Evolutionary conservation across 305 asterid species (phyloP), one percentile per base, ranked within the genome.

Genomic region (Fraxinus paxiana): DNA sequence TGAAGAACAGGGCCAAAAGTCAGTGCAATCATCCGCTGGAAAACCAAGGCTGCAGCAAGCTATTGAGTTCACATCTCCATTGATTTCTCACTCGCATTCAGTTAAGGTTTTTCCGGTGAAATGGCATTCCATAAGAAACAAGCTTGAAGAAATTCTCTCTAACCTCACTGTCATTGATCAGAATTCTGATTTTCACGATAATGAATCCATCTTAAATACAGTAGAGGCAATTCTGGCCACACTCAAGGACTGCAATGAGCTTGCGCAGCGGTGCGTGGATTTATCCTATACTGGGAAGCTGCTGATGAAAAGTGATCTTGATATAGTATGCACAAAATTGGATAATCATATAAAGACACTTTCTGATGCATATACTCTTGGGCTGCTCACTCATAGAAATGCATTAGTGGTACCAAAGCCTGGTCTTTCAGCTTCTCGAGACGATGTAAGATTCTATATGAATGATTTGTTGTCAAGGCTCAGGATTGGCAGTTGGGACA

Each of bases 281-380:
- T 77, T 79, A 17, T 90, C 98, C 20, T 93, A 86, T 63, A 79
- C 89, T 61, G 97, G 99, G 74, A 95, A 95, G 88, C 90, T 95
- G 34, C 96, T 86, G 79, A 95, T 92, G 97, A 94, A 92, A 79
- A 95, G 99, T 81, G 96, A 93, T 88, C 94, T 93, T 43, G 97
- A 93, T 75, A 84, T 91, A 63, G 35, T 88, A 0, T 86, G 90
- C 12, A 83, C 89, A 46, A 92, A 86, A 67, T 79, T 95, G 83
- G 92, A 90, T 35, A 51, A 43, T 38, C 93, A 93, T 80, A 74
- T 81, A 0, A 87, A 63, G 85, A 85, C 81, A 51, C 75, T 92
- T 0, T 85, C 91, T n/a, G 97, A 92, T 28, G 90, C 91, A 18
- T 90, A 93, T 69, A 83, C 91, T n/a, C 89, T 80, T 61, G 98